Conservation (phyloP, 2,329 filamentous ascomycete species). For the Mycosphaerella sp. region DNA sequence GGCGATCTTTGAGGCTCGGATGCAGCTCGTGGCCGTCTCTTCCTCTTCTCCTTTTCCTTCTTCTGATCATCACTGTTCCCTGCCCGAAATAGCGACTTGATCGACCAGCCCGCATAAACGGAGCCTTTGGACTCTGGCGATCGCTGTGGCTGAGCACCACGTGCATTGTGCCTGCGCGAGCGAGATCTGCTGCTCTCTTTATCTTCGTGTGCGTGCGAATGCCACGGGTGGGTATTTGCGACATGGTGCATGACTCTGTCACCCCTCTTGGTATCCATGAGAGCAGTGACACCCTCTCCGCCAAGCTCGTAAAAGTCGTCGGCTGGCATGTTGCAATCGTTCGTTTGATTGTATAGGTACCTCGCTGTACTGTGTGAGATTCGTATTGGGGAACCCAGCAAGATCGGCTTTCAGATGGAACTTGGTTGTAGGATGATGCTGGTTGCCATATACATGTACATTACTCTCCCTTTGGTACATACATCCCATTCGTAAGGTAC, state of each 20-base stretch:
- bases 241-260: not conserved
- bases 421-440: no score
- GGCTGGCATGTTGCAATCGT: not conserved
- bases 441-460: no score
- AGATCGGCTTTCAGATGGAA: no score
- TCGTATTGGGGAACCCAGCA: no score
- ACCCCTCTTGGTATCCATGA: not conserved
- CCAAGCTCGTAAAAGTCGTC: constrained; percentile 3
- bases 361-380: no score
- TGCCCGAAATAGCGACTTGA: constrained; percentile 1
- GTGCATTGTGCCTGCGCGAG: not conserved
- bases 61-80: not conserved
- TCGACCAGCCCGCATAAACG: not conserved
- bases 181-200: not conserved
- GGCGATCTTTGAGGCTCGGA: not conserved
- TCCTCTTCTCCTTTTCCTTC: no score
- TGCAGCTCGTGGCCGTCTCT: not conserved
- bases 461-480: no score
- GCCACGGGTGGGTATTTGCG: not conserved
- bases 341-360: no score
- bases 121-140: not conserved
- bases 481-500: no score
- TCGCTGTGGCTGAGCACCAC: not conserved
- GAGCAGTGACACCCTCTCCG: constrained; percentile 1
- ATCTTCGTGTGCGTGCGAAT: not conserved